Percentiles rank a stretch among this genome's conserved stretches.
Conservation (phyloP, 306 rosid genomes). For the Castanea crenata region DNA sequence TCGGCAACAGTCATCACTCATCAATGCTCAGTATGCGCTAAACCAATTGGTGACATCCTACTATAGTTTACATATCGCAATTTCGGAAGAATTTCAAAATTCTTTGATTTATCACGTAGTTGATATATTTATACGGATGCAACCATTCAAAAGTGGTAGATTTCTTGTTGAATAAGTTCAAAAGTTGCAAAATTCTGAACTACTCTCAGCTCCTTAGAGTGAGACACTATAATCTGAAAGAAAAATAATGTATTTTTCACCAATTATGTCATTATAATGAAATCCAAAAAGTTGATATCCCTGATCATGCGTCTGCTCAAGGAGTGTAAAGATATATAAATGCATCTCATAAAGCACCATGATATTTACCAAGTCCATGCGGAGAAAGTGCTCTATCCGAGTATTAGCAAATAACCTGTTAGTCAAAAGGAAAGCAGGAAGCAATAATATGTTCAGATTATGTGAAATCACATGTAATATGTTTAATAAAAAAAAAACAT, state of each 20-base stretch:
- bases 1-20: neutral
- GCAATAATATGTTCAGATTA: conserved; percentile 10
- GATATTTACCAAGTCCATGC: conserved; percentile 74
- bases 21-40: neutral
- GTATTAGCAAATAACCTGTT: conserved; percentile 58
- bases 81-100: neutral
- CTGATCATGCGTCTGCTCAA: neutral
- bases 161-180: neutral
- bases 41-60: neutral
- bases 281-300: neutral
- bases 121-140: neutral
- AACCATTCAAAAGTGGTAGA: neutral
- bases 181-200: neutral
- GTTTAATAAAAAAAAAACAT: conserved; percentile 11
- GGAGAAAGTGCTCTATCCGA: conserved; percentile 45
- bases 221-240: neutral
- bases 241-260: neutral
- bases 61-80: neutral
- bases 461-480: conserved; percentile 1
- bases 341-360: conserved; percentile 6
- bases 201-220: neutral
- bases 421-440: conserved; percentile 24
- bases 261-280: neutral
- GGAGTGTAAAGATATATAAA: neutral
- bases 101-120: neutral